A percentile compares a stretch with the other conserved stretches of the same genome.
phyloP scores from a whole-genome alignment of 345 rosid species.

The Diplotaxis tenuifolia region DNA sequence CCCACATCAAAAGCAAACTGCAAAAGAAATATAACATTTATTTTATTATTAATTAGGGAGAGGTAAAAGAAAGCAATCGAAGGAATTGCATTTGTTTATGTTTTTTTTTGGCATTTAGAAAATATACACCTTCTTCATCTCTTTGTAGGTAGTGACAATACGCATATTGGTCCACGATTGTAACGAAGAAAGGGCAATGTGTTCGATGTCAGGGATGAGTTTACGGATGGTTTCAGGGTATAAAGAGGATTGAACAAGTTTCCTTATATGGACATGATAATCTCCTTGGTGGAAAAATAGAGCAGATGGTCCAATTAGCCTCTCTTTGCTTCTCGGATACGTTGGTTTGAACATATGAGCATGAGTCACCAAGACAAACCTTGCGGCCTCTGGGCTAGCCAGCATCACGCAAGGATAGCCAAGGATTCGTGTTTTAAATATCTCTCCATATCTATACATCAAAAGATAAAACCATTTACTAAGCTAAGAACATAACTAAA shows the following conservation, averaged over 20 bases:
- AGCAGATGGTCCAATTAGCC: constrained; percentile 73
- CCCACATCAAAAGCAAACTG: constrained; percentile 83
- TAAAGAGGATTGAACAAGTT: constrained; percentile 62
- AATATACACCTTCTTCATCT: constrained; percentile 70
- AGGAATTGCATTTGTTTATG: constrained; percentile 11
- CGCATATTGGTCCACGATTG: constrained; percentile 48
- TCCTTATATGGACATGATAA: constrained; percentile 64
- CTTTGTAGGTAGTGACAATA: constrained; percentile 58
- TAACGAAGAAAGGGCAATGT: constrained; percentile 51
- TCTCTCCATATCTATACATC: constrained; percentile 66
- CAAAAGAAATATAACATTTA: neutral
- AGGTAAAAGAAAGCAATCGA: neutral
- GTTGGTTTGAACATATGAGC: constrained; percentile 85
- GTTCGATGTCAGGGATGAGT: constrained; percentile 56
- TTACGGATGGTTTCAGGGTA: constrained; percentile 55
- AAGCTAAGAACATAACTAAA: neutral
- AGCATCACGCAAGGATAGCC: constrained; percentile 90
- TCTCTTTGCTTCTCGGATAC: constrained; percentile 85
- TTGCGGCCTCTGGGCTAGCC: constrained; percentile 75
- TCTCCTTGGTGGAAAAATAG: constrained; percentile 80
- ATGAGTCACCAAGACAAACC: constrained; percentile 73
- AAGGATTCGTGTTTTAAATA: constrained; percentile 72
- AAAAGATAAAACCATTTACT: neutral
- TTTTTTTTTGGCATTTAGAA: neutral
- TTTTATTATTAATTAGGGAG: neutral